Conservation (phyloP, 495 filamentous ascomycete species). For the Lophiotrema nucula region DNA sequence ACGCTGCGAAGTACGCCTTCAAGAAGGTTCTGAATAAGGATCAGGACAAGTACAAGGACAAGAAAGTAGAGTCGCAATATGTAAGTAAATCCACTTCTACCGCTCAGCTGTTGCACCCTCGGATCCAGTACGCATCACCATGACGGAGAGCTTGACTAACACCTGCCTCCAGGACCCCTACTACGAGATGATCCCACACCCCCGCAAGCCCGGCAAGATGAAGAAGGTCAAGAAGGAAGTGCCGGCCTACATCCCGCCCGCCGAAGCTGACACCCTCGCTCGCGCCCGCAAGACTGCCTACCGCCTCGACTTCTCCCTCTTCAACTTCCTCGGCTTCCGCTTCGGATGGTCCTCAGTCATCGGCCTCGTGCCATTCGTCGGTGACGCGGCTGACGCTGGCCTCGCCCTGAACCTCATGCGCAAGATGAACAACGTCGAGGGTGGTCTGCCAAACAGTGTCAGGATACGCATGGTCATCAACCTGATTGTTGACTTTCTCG, state of each 20-base stretch:
- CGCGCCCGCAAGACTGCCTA: slow-evolving; percentile 80
- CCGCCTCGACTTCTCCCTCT: slow-evolving; percentile 73
- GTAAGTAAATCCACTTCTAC: slow-evolving; percentile 20
- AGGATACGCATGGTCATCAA: slow-evolving; percentile 71
- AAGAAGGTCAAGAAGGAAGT: slow-evolving; percentile 47
- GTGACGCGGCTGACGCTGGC: slow-evolving; percentile 70
- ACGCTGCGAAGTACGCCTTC: slow-evolving; percentile 43
- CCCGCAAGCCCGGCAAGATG: slow-evolving; percentile 34
- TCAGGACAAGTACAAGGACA: slow-evolving; percentile 43
- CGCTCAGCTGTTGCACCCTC: too few relatives aligned
- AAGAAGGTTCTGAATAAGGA: slow-evolving; percentile 43
- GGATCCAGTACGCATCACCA: not conserved
- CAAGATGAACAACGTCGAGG: slow-evolving; percentile 66
- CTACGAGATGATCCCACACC: slow-evolving; percentile 39
- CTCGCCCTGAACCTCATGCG: slow-evolving; percentile 69
- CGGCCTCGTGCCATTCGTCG: slow-evolving; percentile 70
- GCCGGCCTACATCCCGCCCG: slow-evolving; percentile 59
- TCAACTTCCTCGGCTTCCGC: slow-evolving; percentile 69
- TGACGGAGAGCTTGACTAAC: not conserved
- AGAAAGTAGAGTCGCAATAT: slow-evolving; percentile 22
- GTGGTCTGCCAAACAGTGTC: slow-evolving; percentile 60
- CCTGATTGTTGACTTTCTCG: slow-evolving; percentile 70
- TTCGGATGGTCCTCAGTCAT: slow-evolving; percentile 85
- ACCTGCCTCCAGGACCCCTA: slow-evolving; percentile 40
- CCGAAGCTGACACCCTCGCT: slow-evolving; percentile 77